These are phyloP conservation scores for Hypoxylon sp. DNA, from an alignment of 2,329 filamentous ascomycete genomes.

Conservation along the genomic window DNA sequence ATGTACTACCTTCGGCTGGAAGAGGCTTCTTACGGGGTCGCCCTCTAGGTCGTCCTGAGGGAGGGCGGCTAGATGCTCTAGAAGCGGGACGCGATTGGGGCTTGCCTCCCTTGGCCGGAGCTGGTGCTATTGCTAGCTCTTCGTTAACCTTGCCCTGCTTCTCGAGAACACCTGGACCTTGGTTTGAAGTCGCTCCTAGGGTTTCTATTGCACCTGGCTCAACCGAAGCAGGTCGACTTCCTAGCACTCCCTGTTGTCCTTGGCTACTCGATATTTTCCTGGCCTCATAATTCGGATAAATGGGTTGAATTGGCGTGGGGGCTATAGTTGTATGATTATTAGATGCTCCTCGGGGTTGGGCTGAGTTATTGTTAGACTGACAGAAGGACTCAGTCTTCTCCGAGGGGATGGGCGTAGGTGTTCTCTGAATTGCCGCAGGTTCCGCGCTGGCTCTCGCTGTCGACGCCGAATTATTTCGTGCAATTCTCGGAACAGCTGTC, in stretches of 20 bases:
- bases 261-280: conserved; percentile 41
- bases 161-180: conserved; percentile 31
- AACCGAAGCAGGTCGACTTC: conserved; percentile 50
- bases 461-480: conserved; percentile 47
- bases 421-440: conserved; percentile 37
- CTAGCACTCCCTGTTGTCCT: conserved; percentile 37
- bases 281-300: conserved; percentile 48
- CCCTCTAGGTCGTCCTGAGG: conserved; percentile 70
- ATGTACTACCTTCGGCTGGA: conserved; percentile 74
- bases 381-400: conserved; percentile 81
- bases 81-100: conserved; percentile 72
- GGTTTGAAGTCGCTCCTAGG: conserved; percentile 28
- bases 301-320: conserved; percentile 53
- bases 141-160: conserved; percentile 40
- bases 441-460: conserved; percentile 41
- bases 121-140: conserved; percentile 42
- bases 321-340: conserved; percentile 50
- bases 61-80: conserved; percentile 67
- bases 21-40: conserved; percentile 68
- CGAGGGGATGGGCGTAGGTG: conserved; percentile 61
- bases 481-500: conserved; percentile 77
- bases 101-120: conserved; percentile 54
- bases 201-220: conserved; percentile 45
- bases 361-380: conserved; percentile 74
- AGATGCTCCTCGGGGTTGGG: conserved; percentile 57